These are phyloP conservation scores for Trametes villosa DNA, from an alignment of 768 basidiomycete genomes.

Conservation along the genomic window DNA sequence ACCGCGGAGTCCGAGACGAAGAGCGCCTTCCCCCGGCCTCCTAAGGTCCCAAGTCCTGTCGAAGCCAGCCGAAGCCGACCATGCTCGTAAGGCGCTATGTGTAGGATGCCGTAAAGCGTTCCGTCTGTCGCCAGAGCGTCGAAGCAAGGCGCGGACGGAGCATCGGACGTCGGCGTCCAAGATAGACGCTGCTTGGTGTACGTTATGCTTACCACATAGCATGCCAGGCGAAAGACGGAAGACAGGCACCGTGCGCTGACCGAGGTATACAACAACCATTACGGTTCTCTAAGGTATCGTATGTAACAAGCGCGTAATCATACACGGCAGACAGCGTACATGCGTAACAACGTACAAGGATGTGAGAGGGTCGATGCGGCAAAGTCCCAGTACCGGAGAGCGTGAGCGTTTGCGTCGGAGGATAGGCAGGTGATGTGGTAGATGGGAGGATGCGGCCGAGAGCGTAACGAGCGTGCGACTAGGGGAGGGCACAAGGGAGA, in stretches of 20 bases:
- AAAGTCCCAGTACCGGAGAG: constrained; percentile 12
- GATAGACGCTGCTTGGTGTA: neutral
- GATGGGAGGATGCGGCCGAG: constrained; percentile 1
- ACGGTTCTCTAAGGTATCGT: neutral
- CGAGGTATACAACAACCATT: too few relatives aligned
- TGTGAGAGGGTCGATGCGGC: neutral
- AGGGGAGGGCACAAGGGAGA: neutral
- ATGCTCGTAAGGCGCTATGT: too few relatives aligned
- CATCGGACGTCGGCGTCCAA: neutral
- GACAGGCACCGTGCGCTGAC: too few relatives aligned
- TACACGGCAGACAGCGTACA: neutral
- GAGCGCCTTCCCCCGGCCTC: too few relatives aligned
- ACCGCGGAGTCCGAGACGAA: too few relatives aligned
- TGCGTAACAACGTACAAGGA: too few relatives aligned
- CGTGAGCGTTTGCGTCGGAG: constrained; percentile 6
- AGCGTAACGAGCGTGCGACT: constrained; percentile 5
- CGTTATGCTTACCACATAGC: neutral
- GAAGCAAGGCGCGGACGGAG: neutral
- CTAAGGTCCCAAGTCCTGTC: too few relatives aligned
- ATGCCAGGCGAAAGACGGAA: neutral
- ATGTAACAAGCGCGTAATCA: neutral
- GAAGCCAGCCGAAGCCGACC: too few relatives aligned
- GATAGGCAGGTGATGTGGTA: neutral
- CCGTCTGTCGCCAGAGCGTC: neutral
- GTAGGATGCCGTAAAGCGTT: neutral